These are phyloP conservation scores for Dianthus caryophyllus DNA, from an alignment of 148 eudicot species.

Conservation along the genomic window DNA sequence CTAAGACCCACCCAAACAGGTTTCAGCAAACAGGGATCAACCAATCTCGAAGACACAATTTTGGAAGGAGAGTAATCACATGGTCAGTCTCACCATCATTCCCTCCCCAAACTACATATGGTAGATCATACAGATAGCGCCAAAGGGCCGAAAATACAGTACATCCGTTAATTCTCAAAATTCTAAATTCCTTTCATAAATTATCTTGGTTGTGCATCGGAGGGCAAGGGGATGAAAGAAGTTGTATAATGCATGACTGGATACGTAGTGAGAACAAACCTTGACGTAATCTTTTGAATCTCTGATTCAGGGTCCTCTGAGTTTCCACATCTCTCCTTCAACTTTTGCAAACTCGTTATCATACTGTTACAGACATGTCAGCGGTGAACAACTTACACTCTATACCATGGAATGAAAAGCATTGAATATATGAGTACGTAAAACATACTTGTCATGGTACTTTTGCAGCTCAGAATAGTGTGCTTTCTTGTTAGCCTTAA, in stretches of 20 bases:
- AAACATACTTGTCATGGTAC: slow-evolving; percentile 66
- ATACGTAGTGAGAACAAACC: slow-evolving; percentile 33
- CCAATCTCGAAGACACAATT: neutral
- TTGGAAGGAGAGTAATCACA: neutral
- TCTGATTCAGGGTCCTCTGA: slow-evolving; percentile 64
- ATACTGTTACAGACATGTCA: slow-evolving; percentile 53
- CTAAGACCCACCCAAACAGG: neutral
- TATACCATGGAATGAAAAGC: neutral
- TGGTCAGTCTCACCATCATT: neutral
- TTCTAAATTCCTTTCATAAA: neutral
- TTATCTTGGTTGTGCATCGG: neutral
- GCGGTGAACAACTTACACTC: slow-evolving; percentile 13
- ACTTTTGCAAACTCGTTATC: slow-evolving; percentile 55
- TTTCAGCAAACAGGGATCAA: neutral
- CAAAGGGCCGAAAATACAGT: neutral
- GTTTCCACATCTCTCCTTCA: slow-evolving; percentile 64
- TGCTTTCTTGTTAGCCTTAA: slow-evolving; percentile 56
- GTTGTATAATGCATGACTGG: neutral
- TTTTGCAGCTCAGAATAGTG: slow-evolving; percentile 61
- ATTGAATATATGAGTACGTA: neutral
- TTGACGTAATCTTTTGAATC: slow-evolving; percentile 45
- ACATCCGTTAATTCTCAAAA: neutral
- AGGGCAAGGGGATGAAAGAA: neutral
- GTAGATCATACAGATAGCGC: neutral
- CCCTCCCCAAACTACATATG: neutral